Percentiles rank a stretch among this genome's conserved stretches.
Evolutionary conservation across 106 monocot genomes (phyloP).

Genomic region (Dendrobium chrysotoxum): DNA sequence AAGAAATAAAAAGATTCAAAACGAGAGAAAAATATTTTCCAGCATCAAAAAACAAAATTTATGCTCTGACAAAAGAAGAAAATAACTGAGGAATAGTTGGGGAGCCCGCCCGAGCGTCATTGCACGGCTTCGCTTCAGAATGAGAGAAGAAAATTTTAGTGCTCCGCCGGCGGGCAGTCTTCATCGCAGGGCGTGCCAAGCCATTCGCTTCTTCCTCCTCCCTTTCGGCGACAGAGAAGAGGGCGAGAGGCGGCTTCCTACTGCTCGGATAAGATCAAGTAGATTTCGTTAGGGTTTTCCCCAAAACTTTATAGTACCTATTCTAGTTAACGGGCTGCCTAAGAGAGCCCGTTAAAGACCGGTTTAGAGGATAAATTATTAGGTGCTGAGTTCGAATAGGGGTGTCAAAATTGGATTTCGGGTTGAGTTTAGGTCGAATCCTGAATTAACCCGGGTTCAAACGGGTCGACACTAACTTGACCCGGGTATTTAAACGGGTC

Average conservation of each 20-base stretch:
- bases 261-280: constrained; percentile 11
- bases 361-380: no score
- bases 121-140: constrained; percentile 5
- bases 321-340: no score
- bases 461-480: no score
- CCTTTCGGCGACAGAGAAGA: background rate
- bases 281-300: background rate
- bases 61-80: background rate
- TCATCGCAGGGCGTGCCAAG: constrained; percentile 10
- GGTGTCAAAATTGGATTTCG: no score
- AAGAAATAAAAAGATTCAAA: no score
- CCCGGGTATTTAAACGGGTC: no score
- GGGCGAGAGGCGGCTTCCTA: constrained; percentile 2
- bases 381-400: no score
- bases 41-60: no score
- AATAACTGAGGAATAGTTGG: background rate
- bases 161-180: constrained; percentile 8
- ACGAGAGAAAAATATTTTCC: no score
- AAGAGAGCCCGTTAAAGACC: no score
- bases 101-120: constrained; percentile 7
- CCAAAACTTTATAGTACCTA: background rate
- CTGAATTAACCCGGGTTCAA: no score
- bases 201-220: background rate
- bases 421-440: no score
- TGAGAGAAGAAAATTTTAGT: background rate